Evolutionary conservation across 495 filamentous ascomycete species (phyloP).

Genomic region (Paragyromitra xinjiangensis): DNA sequence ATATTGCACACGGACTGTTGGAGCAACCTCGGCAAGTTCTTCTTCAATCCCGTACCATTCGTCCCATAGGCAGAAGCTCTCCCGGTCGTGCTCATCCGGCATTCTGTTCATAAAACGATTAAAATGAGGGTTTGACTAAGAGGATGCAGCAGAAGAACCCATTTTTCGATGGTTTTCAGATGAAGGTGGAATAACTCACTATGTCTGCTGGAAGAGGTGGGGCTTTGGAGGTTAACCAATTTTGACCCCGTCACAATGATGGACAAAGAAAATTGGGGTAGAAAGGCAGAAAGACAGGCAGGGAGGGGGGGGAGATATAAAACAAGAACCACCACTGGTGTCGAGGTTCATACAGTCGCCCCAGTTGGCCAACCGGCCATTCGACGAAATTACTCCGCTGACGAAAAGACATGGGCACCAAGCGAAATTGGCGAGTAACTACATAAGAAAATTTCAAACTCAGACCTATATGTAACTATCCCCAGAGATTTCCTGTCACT

Average conservation of each 20-base stretch:
- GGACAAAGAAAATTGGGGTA: neutral
- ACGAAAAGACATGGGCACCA: no score
- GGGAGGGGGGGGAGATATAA: no score
- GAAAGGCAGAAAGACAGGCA: no score
- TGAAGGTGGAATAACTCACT: neutral
- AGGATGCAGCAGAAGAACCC: neutral
- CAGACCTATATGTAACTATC: no score
- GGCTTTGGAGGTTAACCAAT: neutral
- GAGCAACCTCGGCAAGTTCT: constrained; percentile 21
- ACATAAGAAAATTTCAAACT: no score
- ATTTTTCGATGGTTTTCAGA: neutral
- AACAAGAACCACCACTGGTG: no score
- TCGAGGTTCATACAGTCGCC: no score
- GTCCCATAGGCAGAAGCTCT: constrained; percentile 23
- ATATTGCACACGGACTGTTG: constrained; percentile 24
- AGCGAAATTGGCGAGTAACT: no score
- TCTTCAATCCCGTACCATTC: constrained; percentile 29
- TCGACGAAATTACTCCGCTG: no score
- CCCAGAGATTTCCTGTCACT: no score
- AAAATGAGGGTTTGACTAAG: neutral
- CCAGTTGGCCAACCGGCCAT: no score
- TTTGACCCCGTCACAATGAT: neutral
- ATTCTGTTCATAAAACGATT: neutral
- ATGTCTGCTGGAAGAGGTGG: neutral
- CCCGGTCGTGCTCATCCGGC: neutral